Base-by-base conservation (phyloP, 495 filamentous ascomycete species). In the Penicillium arizonense region DNA sequence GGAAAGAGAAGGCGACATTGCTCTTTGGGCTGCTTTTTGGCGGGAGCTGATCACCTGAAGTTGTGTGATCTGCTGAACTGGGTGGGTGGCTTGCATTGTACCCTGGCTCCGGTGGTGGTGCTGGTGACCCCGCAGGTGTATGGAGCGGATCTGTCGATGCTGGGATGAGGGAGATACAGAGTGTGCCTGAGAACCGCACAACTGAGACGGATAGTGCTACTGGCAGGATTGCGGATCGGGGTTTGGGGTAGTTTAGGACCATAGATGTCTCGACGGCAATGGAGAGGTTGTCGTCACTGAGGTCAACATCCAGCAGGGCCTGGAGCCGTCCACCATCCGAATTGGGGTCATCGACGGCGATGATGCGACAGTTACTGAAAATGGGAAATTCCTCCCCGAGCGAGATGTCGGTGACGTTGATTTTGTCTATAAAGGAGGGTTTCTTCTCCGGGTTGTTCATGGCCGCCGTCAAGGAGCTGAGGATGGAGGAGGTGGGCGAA, bases 341-440 rank as follows among this genome's bases (percentile, higher is more conserved):
- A 62, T 61, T 75, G 41, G 67, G 78, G 61, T 68, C 81, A 68
- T 70, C 78, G 37, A 69, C 74, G 40, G 67, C 89, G 55, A 95
- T 90, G 44, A 98, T 89, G 50, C 95, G 85, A 67, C 94, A 97
- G 69, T 98, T 98, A 77, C 92, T 97, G 70, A 98, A 96, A 14
- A 98, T 98, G 7, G 94, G 94, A 55, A 97, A 98, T 56, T 97
- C 95, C 58, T 98, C 94, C 16, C 94, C 94, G 0, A 98, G 77
- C 14, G 82, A 91, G 50, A 98, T 83, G 69, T 98, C 94, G 2
- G 92, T 96, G 38, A 98, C 88, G 24, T 83, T 84, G 48, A 98
- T 97, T 62, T 93, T 89, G 68, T 92, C 92, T 12, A 97, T 75
- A 64, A 95, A 98, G 42, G 90, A 88, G 1, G 94, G 95, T 44